Conservation (phyloP, 2,329 filamentous ascomycete genomes). For the Hypoxylon sp. region DNA sequence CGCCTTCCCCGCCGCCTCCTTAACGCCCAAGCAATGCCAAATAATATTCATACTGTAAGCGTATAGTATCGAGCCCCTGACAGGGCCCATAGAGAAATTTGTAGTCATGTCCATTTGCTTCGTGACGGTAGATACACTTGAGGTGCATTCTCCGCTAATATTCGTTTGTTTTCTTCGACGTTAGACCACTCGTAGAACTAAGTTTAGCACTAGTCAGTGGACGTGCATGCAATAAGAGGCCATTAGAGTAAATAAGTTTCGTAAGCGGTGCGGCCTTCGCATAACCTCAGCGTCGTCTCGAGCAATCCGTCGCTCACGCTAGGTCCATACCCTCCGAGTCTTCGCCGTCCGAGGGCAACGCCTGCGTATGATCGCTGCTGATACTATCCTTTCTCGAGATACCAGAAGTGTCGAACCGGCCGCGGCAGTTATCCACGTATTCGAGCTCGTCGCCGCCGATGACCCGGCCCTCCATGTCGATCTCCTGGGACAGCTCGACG, state of each 20-base stretch:
- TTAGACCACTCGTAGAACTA: not conserved
- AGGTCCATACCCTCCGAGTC: conserved; percentile 74
- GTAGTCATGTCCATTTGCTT: conserved; percentile 27
- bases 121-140: conserved; percentile 24
- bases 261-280: not conserved
- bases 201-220: not conserved
- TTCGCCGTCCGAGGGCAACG: conserved; percentile 67
- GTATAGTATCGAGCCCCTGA: not conserved
- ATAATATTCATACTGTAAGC: not conserved
- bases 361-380: conserved; percentile 68
- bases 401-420: conserved; percentile 57
- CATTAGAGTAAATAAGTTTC: not conserved
- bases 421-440: conserved; percentile 64
- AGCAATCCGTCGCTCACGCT: conserved; percentile 42
- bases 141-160: conserved; percentile 23
- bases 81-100: not conserved
- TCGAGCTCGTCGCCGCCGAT: conserved; percentile 86
- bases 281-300: not conserved
- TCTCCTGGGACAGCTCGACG: conserved; percentile 92
- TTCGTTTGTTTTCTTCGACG: conserved; percentile 20
- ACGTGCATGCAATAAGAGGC: not conserved
- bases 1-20: not conserved
- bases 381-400: conserved; percentile 68
- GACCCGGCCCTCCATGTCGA: conserved; percentile 92
- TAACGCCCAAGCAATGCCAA: conserved; percentile 37